Conservation (phyloP, 164 flowering plant genomes). For the Stephania cephalantha region DNA sequence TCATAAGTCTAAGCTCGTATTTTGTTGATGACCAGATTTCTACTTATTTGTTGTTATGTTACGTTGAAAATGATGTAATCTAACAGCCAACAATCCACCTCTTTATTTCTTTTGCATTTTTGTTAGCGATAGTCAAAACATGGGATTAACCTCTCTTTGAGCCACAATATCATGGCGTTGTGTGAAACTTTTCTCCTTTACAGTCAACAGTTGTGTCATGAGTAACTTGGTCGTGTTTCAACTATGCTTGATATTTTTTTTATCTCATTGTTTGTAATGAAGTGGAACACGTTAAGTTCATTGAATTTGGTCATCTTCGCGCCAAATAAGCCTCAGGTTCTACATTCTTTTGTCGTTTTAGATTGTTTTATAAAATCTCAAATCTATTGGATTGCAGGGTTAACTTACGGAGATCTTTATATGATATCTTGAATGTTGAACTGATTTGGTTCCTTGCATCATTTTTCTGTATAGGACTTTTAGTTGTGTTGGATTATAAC, state of each 20-base stretch:
- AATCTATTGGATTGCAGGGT: neutral
- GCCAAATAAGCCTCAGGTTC: neutral
- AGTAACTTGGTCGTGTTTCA: neutral
- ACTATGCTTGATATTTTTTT: no score
- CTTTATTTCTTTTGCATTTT: neutral
- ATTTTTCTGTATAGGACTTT: no score
- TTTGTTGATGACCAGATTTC: neutral
- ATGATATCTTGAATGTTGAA: neutral
- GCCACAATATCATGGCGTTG: no score
- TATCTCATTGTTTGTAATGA: no score
- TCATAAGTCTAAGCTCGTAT: no score
- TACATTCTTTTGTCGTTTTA: neutral
- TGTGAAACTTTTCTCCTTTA: no score
- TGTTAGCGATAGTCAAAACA: neutral
- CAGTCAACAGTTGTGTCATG: no score
- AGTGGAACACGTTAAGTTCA: neutral
- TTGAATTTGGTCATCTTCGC: no score
- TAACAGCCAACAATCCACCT: neutral
- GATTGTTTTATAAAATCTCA: no score
- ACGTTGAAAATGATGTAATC: neutral
- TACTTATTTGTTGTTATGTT: neutral
- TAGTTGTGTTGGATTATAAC: no score
- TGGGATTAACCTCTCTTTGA: no score
- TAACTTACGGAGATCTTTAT: neutral
- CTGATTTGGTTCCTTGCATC: neutral